Base-by-base conservation (phyloP, 2,329 filamentous ascomycete genomes). In the Colletotrichum sp. region DNA sequence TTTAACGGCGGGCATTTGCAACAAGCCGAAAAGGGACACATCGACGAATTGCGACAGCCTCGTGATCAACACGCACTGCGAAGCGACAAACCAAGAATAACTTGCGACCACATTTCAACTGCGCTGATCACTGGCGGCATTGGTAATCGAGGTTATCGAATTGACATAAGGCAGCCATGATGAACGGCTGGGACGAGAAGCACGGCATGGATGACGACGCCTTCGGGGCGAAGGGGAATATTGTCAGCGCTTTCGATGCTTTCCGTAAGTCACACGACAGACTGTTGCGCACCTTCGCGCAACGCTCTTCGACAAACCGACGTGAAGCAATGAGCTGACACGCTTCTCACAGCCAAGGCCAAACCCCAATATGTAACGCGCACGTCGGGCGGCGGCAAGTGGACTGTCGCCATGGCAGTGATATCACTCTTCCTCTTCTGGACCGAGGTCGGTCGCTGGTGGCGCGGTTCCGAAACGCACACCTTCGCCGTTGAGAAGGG, bases 401-500 rank as follows among this genome's bases (percentile, higher is more conserved):
- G 96, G 95, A 99, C 97, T 27, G 90, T 98, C 64, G 91, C 93
- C 68, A 95, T 99, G 87, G 87, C 94, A 76, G 78, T 95, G 67
- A 88, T 98, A 78, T 97, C 95, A 78, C 83, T 93, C 77, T 83
- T 95, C 78, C 94, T 99, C 75, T 89, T 95, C 79, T 92, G 94
- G 87, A 92, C 92, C 67, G 97, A 99, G 86, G 88, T 97, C 39
- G 85, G 88, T 77, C 93, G 93, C 71, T 99, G 96, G 96, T 97
- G 95, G 91, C 89, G 89, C 73, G 97, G 97, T 80, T 88, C 91
- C 70, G 97, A 98, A 82, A 93, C 92, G 72, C 96, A 99, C 84
- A 95, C 95, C 77, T 99, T 99, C 86, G 93, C 93, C 76, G 96
- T 99, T 72, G 97, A 99, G 85, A 97, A 98, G 86, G 95, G 95